Evolutionary conservation across 805 yeast genomes (phyloP).

Genomic region (Suhomyces xylopsoci): DNA sequence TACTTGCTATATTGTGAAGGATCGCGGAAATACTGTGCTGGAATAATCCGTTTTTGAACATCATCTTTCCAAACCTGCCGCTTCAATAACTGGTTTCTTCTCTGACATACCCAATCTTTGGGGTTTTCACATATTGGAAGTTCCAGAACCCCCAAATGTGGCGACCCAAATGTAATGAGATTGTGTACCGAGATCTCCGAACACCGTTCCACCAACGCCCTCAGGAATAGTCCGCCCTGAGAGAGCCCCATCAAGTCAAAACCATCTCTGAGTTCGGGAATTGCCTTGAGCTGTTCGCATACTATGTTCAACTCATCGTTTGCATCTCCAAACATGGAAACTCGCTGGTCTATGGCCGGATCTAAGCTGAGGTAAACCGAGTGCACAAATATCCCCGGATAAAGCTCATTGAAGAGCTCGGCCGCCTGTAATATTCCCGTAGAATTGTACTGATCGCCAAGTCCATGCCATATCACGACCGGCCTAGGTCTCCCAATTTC

Average conservation of each 20-base stretch:
- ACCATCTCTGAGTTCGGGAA: constrained; percentile 49
- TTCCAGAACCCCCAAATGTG: constrained; percentile 73
- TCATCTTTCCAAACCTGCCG: constrained; percentile 56
- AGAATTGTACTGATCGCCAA: constrained; percentile 73
- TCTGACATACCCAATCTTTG: constrained; percentile 57
- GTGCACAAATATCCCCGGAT: constrained; percentile 53
- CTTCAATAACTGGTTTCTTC: constrained; percentile 52
- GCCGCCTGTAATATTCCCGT: constrained; percentile 50
- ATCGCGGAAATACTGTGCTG: constrained; percentile 78
- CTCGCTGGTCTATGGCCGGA: constrained; percentile 50
- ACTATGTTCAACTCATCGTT: constrained; percentile 52
- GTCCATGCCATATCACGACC: constrained; percentile 80
- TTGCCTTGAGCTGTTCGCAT: constrained; percentile 49
- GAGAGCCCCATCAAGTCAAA: constrained; percentile 77
- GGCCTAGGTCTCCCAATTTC: constrained; percentile 29
- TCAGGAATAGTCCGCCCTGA: constrained; percentile 79
- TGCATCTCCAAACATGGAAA: constrained; percentile 58
- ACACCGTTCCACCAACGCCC: constrained; percentile 65
- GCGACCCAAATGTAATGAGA: constrained; percentile 74
- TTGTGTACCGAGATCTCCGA: constrained; percentile 37
- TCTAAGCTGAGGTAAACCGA: constrained; percentile 51
- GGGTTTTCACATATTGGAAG: constrained; percentile 54
- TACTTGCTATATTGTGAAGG: constrained; percentile 52
- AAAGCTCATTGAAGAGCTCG: constrained; percentile 36
- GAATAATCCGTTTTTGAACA: constrained; percentile 56